These are phyloP conservation scores for Endotrypanum monterogeii DNA, from an alignment of 208 protist genomes.

Conservation along the genomic window DNA sequence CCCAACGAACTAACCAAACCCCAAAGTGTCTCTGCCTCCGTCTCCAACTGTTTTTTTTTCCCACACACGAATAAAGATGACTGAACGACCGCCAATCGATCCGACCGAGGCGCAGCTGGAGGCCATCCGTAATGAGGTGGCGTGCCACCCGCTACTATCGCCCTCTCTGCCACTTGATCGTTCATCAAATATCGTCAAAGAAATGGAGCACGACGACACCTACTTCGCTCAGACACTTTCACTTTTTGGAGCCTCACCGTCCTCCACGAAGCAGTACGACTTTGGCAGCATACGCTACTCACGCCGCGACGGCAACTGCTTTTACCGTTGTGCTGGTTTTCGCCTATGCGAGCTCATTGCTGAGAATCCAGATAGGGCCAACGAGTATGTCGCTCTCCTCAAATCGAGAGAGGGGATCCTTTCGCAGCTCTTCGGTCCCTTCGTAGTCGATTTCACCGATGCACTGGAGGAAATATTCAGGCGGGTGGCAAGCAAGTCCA, in stretches of 20 bases:
- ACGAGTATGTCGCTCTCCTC: conserved; percentile 21
- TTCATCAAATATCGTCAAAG: conserved; percentile 31
- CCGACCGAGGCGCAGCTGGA: conserved; percentile 50
- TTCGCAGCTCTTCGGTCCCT: conserved; percentile 57
- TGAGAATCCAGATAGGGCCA: conserved; percentile 18
- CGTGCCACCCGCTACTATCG: conserved; percentile 42
- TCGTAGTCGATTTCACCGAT: conserved; percentile 78
- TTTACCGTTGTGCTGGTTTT: conserved; percentile 80
- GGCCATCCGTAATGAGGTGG: conserved; percentile 69
- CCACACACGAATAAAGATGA: not conserved
- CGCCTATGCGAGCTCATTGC: conserved; percentile 49
- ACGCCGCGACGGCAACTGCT: conserved; percentile 87
- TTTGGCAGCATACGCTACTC: conserved; percentile 57
- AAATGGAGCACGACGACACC: conserved; percentile 45
- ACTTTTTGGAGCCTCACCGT: conserved; percentile 29
- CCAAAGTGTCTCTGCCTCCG: not conserved
- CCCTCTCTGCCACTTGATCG: conserved; percentile 34
- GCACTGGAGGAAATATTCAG: conserved; percentile 37
- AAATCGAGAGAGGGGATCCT: conserved; percentile 28
- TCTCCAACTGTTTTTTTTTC: not conserved
- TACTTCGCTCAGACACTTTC: conserved; percentile 51
- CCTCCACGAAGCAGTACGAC: conserved; percentile 18
- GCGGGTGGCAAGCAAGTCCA: conserved; percentile 30
- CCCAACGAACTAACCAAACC: no score
- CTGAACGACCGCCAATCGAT: not conserved